phyloP scores from a whole-genome alignment of 2,329 filamentous ascomycete species.

The Calcarisporium arbuscula region DNA sequence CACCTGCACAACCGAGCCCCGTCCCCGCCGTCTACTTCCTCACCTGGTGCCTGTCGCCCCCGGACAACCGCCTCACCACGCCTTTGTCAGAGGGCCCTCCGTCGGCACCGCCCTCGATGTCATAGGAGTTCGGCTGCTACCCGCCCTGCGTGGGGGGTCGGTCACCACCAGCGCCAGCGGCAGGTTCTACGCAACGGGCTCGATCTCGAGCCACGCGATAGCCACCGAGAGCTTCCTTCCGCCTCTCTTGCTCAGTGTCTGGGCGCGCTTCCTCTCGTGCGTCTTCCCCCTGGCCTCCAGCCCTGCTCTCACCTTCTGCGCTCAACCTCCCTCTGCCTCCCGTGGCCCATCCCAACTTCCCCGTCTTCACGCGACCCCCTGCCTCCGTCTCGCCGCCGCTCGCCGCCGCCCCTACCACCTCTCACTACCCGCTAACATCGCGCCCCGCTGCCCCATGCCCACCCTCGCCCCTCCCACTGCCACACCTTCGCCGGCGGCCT shows the following conservation, averaged over 20 bases:
- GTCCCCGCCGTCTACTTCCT: constrained; percentile 61
- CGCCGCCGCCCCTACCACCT: too few relatives aligned
- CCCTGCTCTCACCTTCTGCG: too few relatives aligned
- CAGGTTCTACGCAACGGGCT: constrained; percentile 79
- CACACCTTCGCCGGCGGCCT: constrained; percentile 79
- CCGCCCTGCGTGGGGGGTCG: constrained; percentile 67
- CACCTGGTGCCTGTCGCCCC: constrained; percentile 61
- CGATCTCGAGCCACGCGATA: constrained; percentile 64
- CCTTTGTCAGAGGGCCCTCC: constrained; percentile 60
- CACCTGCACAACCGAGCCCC: constrained; percentile 57
- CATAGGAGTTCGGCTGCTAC: constrained; percentile 56
- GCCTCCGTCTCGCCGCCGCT: too few relatives aligned
- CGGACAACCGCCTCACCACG: constrained; percentile 70
- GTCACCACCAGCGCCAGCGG: constrained; percentile 67
- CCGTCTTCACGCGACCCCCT: too few relatives aligned
- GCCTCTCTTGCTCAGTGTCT: constrained; percentile 59
- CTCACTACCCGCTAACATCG: too few relatives aligned
- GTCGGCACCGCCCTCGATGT: constrained; percentile 71
- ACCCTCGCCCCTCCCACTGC: constrained; percentile 71
- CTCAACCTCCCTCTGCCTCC: too few relatives aligned
- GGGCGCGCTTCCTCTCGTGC: constrained; percentile 46
- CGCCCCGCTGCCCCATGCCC: constrained; percentile 64
- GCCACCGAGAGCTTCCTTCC: constrained; percentile 56
- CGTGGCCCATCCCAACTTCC: too few relatives aligned
- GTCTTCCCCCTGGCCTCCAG: too few relatives aligned